Evolutionary conservation across 306 rosid species (phyloP).

Genomic region (Casuarina cunninghamiana): DNA sequence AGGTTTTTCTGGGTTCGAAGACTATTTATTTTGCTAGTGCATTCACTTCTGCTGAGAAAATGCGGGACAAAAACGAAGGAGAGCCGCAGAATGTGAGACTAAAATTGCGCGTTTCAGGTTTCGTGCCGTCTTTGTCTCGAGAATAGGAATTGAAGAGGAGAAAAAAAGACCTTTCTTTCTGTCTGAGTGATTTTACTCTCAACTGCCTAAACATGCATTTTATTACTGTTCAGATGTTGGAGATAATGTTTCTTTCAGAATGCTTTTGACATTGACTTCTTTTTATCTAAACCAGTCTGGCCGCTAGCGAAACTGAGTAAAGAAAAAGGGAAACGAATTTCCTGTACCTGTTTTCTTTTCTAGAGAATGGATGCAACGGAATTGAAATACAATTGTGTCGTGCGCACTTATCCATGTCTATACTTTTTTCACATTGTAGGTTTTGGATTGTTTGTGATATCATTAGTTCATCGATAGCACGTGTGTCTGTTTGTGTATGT

Average conservation of each 20-base stretch:
- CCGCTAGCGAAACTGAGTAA: neutral
- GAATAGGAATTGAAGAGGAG: neutral
- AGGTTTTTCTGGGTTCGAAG: neutral
- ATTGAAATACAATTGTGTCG: neutral
- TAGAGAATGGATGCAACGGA: neutral
- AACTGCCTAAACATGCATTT: neutral
- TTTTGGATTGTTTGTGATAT: neutral
- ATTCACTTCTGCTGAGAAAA: constrained; percentile 5
- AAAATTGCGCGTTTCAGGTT: neutral
- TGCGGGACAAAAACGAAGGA: constrained; percentile 4
- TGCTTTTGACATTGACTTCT: neutral
- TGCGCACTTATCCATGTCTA: neutral
- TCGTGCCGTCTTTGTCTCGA: neutral
- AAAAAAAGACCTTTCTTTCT: neutral
- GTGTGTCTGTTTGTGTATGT: neutral
- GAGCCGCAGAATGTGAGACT: neutral
- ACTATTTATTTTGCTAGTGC: neutral
- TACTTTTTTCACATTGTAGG: neutral
- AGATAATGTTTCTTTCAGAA: neutral
- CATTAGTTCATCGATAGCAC: neutral
- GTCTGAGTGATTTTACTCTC: neutral
- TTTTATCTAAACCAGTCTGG: neutral
- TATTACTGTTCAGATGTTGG: neutral
- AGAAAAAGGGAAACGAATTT: neutral
- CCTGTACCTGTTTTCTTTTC: neutral